Conservation (phyloP, 768 basidiomycete species). For the Suillus clintonianus region DNA sequence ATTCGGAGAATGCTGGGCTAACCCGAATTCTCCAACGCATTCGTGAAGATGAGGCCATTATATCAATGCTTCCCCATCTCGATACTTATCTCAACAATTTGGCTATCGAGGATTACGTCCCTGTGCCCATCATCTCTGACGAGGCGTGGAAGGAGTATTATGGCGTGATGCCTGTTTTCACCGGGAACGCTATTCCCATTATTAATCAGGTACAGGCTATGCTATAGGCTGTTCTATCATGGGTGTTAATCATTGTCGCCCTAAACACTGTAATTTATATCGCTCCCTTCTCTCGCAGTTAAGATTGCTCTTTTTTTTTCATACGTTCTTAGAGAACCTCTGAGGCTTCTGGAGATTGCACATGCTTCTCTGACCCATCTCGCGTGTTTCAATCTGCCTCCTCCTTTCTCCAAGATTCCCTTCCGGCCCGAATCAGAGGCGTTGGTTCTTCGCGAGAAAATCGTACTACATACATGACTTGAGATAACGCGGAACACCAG, state of each 20-base stretch:
- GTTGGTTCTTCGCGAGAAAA: no score
- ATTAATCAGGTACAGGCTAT: conserved; percentile 43
- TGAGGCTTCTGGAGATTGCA: neutral
- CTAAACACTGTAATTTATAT: conserved; percentile 7
- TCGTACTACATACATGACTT: no score
- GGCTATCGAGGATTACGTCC: conserved; percentile 50
- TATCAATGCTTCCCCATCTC: conserved; percentile 45
- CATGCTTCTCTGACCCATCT: no score
- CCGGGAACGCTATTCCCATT: conserved; percentile 42
- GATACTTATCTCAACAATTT: conserved; percentile 43
- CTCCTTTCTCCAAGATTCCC: no score
- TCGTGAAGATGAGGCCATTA: conserved; percentile 48
- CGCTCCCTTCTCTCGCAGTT: conserved; percentile 5
- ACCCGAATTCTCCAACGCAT: conserved; percentile 48
- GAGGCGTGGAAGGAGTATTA: conserved; percentile 50
- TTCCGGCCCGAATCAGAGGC: no score
- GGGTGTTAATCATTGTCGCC: conserved; percentile 7
- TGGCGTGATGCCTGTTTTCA: conserved; percentile 40
- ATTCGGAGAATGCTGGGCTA: conserved; percentile 52
- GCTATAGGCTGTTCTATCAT: conserved; percentile 32
- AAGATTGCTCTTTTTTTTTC: conserved; percentile 5
- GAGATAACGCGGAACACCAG: no score
- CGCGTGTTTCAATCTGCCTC: no score
- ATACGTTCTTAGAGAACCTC: neutral
- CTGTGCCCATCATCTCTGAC: conserved; percentile 57